Base-by-base conservation (phyloP, 2,329 filamentous ascomycete genomes). In the Anthostomella pinea region DNA sequence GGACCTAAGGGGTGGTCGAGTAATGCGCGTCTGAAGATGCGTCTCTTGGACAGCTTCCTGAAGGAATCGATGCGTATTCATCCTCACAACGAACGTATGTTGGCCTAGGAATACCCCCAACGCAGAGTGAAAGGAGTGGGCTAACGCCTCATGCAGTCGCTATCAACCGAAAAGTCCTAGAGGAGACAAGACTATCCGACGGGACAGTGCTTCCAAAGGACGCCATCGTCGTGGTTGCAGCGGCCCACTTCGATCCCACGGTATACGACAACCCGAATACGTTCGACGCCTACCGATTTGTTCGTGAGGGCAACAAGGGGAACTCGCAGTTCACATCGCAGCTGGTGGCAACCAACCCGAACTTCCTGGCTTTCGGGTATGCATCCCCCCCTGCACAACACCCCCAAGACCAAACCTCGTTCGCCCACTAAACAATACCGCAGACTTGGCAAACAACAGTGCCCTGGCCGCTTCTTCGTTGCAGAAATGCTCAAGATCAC, bases 31-130 rank as follows among this genome's bases (percentile, higher is more conserved):
- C 54, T 53, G 25, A 60, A 62, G 30, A 52, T 67, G 14, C 54
- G 52, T 42, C 58, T 65, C 19, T 53, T 67, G 39, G 64, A 69
- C 41, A 65, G 60, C 41, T 67, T 68, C 39, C 27, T 68, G 31
- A 68, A 67, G 41, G 65, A 68, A n/a, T n/a, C n/a, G n/a, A n/a
- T n/a, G n/a, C n/a, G n/a, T n/a, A n/a, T n/a, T n/a, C n/a, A n/a
- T n/a, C n/a, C n/a, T n/a, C n/a, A n/a, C n/a, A n/a, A n/a, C n/a
- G n/a, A n/a, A n/a, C n/a, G n/a, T n/a, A n/a, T n/a, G n/a, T n/a
- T n/a, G n/a, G n/a, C n/a, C n/a, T n/a, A n/a, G n/a, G n/a, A n/a
- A n/a, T n/a, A n/a, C n/a, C n/a, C n/a, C n/a, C n/a, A n/a, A n/a
- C n/a, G n/a, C n/a, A n/a, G n/a, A n/a, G n/a, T n/a, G n/a, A n/a